A percentile compares a stretch with the other conserved stretches of the same genome.
Evolutionary conservation across 345 rosid genomes (phyloP).

Genomic region (Boechera stricta): DNA sequence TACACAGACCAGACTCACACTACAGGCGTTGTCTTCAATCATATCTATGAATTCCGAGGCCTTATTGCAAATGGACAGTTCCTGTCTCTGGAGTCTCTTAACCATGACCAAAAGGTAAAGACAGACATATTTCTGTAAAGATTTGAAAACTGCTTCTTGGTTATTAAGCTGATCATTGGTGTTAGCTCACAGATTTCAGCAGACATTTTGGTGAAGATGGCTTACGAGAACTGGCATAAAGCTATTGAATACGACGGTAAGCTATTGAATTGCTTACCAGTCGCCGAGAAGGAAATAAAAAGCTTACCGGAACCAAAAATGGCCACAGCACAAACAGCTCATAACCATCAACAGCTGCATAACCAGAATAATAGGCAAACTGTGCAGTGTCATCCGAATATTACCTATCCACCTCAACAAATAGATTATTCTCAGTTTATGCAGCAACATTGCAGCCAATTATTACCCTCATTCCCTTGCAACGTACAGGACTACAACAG

Average conservation of each 20-base stretch:
- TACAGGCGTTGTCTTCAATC: constrained; percentile 80
- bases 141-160: neutral
- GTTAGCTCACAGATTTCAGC: constrained; percentile 62
- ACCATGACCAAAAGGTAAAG: constrained; percentile 75
- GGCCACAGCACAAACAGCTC: constrained; percentile 10
- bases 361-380: constrained; percentile 49
- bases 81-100: constrained; percentile 71
- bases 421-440: constrained; percentile 63
- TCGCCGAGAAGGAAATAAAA: constrained; percentile 49
- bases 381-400: constrained; percentile 49
- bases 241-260: constrained; percentile 83
- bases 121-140: neutral
- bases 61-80: constrained; percentile 81
- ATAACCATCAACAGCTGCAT: constrained; percentile 32
- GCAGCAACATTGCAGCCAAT: constrained; percentile 48
- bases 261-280: constrained; percentile 61
- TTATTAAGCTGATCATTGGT: too few species aligned
- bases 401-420: constrained; percentile 54
- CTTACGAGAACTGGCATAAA: constrained; percentile 91
- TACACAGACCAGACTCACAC: constrained; percentile 58
- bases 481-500: constrained; percentile 54
- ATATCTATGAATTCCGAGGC: constrained; percentile 84
- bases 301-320: constrained; percentile 41
- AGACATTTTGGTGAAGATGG: constrained; percentile 80
- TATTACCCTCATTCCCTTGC: constrained; percentile 50